Conservation (phyloP, 768 basidiomycete species). For the Boletus pseudo-olivaceus region DNA sequence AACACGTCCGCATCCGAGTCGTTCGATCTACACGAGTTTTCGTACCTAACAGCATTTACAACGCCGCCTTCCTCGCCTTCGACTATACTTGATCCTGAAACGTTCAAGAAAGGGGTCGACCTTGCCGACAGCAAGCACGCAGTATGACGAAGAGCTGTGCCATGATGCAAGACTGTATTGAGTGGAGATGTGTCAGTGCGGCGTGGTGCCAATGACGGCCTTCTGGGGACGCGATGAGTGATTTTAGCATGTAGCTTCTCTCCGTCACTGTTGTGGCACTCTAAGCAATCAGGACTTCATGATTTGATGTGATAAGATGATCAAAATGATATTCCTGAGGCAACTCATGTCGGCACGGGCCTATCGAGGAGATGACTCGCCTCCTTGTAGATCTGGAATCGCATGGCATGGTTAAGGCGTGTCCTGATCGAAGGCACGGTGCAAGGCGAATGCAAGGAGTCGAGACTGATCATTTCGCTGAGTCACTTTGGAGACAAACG, state of each 20-base stretch:
- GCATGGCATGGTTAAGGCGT: constrained; percentile 19
- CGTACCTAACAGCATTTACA: constrained; percentile 30
- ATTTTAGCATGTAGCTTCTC: constrained; percentile 17
- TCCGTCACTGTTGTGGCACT: constrained; percentile 6
- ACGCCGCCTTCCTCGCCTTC: constrained; percentile 31
- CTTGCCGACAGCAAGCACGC: constrained; percentile 9
- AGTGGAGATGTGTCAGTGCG: constrained; percentile 11
- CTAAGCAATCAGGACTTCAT: constrained; percentile 15
- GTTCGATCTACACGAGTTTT: constrained; percentile 30
- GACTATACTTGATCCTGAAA: constrained; percentile 5
- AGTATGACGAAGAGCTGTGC: constrained; percentile 7
- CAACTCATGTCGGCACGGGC: not conserved
- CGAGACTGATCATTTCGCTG: constrained; percentile 2
- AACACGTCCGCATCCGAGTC: constrained; percentile 11
- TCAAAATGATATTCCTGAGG: not conserved
- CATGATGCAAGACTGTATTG: constrained; percentile 3
- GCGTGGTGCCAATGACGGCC: constrained; percentile 1
- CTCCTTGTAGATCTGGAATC: constrained; percentile 6
- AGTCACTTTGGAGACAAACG: constrained; percentile 7
- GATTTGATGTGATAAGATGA: constrained; percentile 26
- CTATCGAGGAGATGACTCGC: not conserved
- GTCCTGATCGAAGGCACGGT: constrained; percentile 9
- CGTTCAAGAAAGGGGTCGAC: constrained; percentile 6
- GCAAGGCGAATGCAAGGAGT: not conserved
- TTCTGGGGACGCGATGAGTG: not conserved